Percentiles rank a stretch among this genome's conserved stretches.
These are phyloP conservation scores for Solanum pinnatisectum DNA, from an alignment of 257 asterid species.

Conservation along the genomic window DNA sequence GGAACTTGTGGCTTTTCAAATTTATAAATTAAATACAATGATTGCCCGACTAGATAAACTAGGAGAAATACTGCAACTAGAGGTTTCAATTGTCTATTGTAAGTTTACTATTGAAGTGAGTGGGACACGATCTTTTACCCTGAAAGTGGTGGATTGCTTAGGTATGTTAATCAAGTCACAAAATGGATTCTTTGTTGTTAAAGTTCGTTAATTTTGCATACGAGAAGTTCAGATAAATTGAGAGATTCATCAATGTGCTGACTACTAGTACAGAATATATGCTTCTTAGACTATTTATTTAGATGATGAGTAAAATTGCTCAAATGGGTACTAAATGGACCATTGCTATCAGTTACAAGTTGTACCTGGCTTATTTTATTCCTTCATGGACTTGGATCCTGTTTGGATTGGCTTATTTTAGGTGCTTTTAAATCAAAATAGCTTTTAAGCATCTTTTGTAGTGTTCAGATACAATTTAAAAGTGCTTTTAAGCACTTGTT, in stretches of 20 bases:
- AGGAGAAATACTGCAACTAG: not conserved
- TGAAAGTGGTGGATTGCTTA: not conserved
- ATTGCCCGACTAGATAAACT: not conserved
- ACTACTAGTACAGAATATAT: not conserved
- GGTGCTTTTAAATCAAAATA: not conserved
- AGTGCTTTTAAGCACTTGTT: not conserved
- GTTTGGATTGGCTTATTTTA: not conserved
- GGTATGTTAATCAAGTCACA: not conserved
- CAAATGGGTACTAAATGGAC: not conserved
- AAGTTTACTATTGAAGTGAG: not conserved
- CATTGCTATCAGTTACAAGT: not conserved
- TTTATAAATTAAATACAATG: not conserved
- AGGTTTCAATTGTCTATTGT: not conserved
- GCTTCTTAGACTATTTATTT: not conserved
- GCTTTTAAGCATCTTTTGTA: not conserved
- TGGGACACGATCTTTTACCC: not conserved
- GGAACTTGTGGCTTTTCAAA: not conserved
- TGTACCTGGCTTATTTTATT: not conserved
- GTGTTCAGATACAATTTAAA: not conserved
- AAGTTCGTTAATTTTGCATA: not conserved
- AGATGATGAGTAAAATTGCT: not conserved
- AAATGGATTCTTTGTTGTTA: not conserved
- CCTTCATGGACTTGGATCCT: not conserved
- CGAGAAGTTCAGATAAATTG: not conserved
- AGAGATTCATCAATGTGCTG: not conserved